Evolutionary conservation across 495 filamentous ascomycete genomes (phyloP).

Genomic region (Penicillium egyptiacum): DNA sequence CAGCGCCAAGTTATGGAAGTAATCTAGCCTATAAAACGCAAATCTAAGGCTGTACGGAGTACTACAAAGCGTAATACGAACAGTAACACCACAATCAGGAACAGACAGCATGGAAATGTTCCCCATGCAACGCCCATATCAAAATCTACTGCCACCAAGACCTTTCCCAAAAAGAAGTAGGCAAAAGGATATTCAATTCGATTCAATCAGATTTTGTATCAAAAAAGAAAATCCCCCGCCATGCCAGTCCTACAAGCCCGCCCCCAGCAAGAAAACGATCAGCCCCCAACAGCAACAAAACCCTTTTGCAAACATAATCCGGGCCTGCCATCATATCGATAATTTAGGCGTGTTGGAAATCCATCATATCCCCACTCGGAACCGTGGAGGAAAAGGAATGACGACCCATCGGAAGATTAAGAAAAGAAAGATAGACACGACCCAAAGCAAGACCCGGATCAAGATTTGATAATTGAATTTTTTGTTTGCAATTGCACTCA

Average conservation of each 20-base stretch:
- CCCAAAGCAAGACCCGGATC: constrained; percentile 4
- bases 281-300: constrained; percentile 4
- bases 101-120: constrained; percentile 11
- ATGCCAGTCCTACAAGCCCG: constrained; percentile 16
- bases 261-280: constrained; percentile 10
- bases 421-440: constrained; percentile 1
- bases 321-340: constrained; percentile 3
- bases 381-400: constrained; percentile 1
- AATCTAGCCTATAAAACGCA: neutral
- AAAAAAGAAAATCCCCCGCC: constrained; percentile 25
- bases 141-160: neutral
- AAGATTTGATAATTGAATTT: constrained; percentile 12
- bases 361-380: constrained; percentile 8
- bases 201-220: constrained; percentile 35
- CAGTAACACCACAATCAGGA: neutral
- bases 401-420: constrained; percentile 3
- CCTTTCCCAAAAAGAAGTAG: neutral
- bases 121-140: neutral
- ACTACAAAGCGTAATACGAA: neutral
- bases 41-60: neutral
- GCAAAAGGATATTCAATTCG: constrained; percentile 31
- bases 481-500: constrained; percentile 13
- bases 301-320: constrained; percentile 1
- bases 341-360: neutral
- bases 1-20: neutral